Percentiles rank a stretch among this genome's conserved stretches.
Evolutionary conservation across 352 stramenopile species (phyloP).

Genomic region (Phytophthora citricola): DNA sequence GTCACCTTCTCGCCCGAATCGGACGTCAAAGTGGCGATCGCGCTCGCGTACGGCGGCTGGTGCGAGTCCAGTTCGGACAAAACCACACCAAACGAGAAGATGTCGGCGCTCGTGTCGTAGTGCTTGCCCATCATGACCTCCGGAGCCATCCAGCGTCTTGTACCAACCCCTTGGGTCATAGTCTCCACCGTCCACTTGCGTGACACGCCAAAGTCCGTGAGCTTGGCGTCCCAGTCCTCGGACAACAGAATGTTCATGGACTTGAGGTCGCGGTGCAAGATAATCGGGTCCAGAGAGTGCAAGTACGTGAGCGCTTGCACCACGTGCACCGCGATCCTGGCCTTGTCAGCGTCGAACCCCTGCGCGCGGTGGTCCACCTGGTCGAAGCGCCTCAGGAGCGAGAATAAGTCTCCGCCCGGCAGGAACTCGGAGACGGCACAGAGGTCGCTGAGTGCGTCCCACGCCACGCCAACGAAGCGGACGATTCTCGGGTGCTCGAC

Average conservation of each 20-base stretch:
- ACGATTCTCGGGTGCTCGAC: slow-evolving; percentile 69
- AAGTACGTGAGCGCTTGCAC: slow-evolving; percentile 58
- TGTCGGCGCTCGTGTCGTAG: slow-evolving; percentile 53
- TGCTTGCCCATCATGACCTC: slow-evolving; percentile 59
- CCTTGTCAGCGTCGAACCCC: slow-evolving; percentile 53
- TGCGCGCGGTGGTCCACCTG: slow-evolving; percentile 30
- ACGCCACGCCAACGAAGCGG: slow-evolving; percentile 62
- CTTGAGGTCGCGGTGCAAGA: slow-evolving; percentile 67
- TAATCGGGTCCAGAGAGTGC: slow-evolving; percentile 48
- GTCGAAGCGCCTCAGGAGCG: slow-evolving; percentile 44
- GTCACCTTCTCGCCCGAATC: slow-evolving; percentile 34
- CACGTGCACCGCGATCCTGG: slow-evolving; percentile 49
- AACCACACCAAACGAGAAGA: slow-evolving; percentile 55
- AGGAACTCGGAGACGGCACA: slow-evolving; percentile 67
- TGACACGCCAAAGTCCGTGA: slow-evolving; percentile 67
- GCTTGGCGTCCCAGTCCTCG: slow-evolving; percentile 41
- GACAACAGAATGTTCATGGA: slow-evolving; percentile 66
- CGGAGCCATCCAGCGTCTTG: slow-evolving; percentile 54
- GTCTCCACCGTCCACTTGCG: slow-evolving; percentile 47
- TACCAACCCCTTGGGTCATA: slow-evolving; percentile 53
- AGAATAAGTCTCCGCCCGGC: slow-evolving; percentile 51
- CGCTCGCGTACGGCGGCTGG: slow-evolving; percentile 38
- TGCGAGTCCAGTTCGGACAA: slow-evolving; percentile 48
- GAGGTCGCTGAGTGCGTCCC: slow-evolving; percentile 54
- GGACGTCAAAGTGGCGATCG: slow-evolving; percentile 32